Evolutionary conservation across 257 asterid species (phyloP), one percentile per base, ranked within the genome.

Genomic region (Cruciata laevipes): DNA sequence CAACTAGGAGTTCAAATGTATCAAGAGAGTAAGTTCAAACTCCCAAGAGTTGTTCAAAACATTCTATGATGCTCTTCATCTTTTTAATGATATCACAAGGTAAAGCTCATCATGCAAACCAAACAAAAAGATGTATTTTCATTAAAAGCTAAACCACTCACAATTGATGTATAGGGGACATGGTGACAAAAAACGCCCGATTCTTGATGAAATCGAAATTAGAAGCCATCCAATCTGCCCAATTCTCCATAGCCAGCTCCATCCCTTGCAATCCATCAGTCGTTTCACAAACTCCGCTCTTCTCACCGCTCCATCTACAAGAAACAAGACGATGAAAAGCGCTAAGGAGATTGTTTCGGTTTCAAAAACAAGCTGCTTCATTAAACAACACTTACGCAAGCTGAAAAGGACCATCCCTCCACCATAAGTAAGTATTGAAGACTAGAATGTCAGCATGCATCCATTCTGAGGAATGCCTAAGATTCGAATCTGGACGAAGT

Each of bases 121-220:
- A 35, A 63, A 5, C 38, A 2, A 52, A 70, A 68, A 6, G 58
- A 18, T 58, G 13, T 35, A 16, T 2, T n/a, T 55, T 27, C 24
- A 30, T 49, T 10, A 63, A n/a, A 25, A 35, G 68, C 31, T 37
- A 4, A 44, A 30, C 55, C 65, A 72, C 84, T 77, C 84, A 94
- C 97, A 37, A 5, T 47, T 76, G 62, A 87, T 94, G 99, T 23
- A 97, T 94, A 52, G 99, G 99, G 18, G 99, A 94, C 97, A 94
- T 90, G 65, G 99, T 90, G 31, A 90, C 88, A 67, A 90, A 94
- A 75, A 90, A 90, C 40, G 89, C 92, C 79, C 76, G 77, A 80
- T 83, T 79, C 83, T 86, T 86, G 58, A 23, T 55, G 40, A 88
- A 86, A 76, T 94, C 89, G 42, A 85, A 79, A 53, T 78, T 70